These are phyloP conservation scores for Ophiostoma sp. DNA, from an alignment of 2,329 filamentous ascomycete genomes.

Conservation along the genomic window DNA sequence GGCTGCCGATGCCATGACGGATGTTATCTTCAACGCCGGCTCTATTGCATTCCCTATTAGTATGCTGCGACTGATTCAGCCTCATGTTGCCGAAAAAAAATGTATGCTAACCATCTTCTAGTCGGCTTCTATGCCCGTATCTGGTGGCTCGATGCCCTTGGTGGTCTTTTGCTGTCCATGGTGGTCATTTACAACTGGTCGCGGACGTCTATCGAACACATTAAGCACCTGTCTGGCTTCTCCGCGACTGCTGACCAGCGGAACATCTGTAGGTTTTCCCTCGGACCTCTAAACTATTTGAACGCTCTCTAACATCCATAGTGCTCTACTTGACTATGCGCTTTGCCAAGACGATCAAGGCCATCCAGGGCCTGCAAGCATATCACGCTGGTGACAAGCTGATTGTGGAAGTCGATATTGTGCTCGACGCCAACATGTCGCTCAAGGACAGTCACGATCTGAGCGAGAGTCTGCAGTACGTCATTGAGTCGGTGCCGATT, in stretches of 20 bases:
- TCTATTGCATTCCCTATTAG: conserved; percentile 81
- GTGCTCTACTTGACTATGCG: conserved; percentile 90
- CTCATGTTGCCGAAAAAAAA: not conserved
- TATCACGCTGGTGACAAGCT: conserved; percentile 86
- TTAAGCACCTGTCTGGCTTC: conserved; percentile 77
- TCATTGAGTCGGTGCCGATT: conserved; percentile 78
- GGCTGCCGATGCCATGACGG: conserved; percentile 38
- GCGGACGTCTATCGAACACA: conserved; percentile 70
- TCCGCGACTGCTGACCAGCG: conserved; percentile 78
- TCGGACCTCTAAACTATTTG: too few relatives aligned
- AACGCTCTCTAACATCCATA: conserved; percentile 28
- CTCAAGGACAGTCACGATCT: conserved; percentile 81
- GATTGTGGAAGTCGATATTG: conserved; percentile 79
- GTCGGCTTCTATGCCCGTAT: conserved; percentile 72
- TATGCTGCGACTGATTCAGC: conserved; percentile 37
- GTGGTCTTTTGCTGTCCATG: conserved; percentile 73
- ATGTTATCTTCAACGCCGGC: conserved; percentile 88
- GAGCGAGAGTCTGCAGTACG: conserved; percentile 75
- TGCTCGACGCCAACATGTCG: conserved; percentile 73
- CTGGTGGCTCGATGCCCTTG: conserved; percentile 83
- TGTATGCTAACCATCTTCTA: conserved; percentile 30
- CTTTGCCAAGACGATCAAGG: conserved; percentile 82
- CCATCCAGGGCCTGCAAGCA: conserved; percentile 81
- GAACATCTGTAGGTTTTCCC: conserved; percentile 58
- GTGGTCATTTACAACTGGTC: conserved; percentile 82